Base-by-base conservation (phyloP, 169 alveolate species). In the Cryptosporidium felis region DNA sequence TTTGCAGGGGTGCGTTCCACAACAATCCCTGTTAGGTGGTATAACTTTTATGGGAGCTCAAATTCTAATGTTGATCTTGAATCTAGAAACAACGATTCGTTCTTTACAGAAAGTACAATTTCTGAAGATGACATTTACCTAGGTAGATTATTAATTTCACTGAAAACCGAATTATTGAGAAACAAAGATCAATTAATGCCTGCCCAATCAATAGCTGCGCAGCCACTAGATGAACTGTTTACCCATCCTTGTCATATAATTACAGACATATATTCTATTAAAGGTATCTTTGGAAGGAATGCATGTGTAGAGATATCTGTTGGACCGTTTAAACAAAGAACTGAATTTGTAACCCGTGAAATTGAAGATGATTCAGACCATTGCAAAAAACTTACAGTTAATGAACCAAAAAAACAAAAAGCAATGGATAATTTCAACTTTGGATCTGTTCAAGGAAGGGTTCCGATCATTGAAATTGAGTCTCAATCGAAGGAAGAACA, bases 81-180 rank as follows among this genome's bases (percentile, higher is more conserved):
- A 60, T 65, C 82, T 38, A 66, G 81, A 23, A 49, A 65, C 23
- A 82, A 58, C 16, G 91, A 61, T 49, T 36, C 49, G 32, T 61
- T 5, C 38, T 58, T 63, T 62, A 66, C 80, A 16, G 80, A 59
- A 49, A 36, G 49, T 23, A 61, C 53, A 40, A 30, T 62, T 26
- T 56, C 91, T 56, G 91, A 89, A 26, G 89, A 91, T 8, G 91
- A 91, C 62, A 85, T 59, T 18, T 95, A 94, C 85, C 80, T 94
- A 45, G 98, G 98, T 12, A 81, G 98, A 80, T 60, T 95, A 53
- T 90, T 95, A 62, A 89, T 95, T 51, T 91, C 96, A 32, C 92
- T 95, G 21, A 93, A 95, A 60, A 96, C 94, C 3, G 96, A 94
- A 82, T 62, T 95, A 21, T 62, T 95, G 51, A 62, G 89, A 51